These are phyloP conservation scores for Geranium rotundifolium DNA, from an alignment of 345 rosid genomes.

Conservation along the genomic window DNA sequence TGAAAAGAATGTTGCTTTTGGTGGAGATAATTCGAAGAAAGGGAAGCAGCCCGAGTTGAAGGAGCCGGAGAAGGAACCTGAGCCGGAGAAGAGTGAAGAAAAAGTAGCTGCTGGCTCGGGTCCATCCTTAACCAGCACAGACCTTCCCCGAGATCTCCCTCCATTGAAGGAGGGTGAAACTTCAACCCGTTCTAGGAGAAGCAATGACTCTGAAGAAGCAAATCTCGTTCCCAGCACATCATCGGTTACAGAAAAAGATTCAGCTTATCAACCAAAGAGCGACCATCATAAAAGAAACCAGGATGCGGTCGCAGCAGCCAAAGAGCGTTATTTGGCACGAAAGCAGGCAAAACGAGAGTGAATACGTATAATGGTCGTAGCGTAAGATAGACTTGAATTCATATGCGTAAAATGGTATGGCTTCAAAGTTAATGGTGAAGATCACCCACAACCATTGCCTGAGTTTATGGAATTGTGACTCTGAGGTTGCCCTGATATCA, in stretches of 20 bases:
- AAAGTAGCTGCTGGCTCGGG: conserved; percentile 13
- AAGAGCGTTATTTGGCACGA: conserved; percentile 65
- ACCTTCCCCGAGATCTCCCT: conserved; percentile 12
- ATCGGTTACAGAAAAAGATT: conserved; percentile 17
- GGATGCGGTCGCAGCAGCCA: conserved; percentile 68
- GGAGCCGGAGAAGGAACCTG: conserved; percentile 30
- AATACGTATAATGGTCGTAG: too few relatives aligned
- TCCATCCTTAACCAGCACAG: conserved; percentile 11
- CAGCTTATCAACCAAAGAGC: conserved; percentile 23
- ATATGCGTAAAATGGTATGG: too few relatives aligned
- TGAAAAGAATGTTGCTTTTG: conserved; percentile 74
- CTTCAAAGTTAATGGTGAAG: too few relatives aligned
- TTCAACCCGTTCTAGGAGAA: conserved; percentile 16
- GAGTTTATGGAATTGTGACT: too few relatives aligned
- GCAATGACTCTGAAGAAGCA: conserved; percentile 22
- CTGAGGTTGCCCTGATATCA: too few relatives aligned
- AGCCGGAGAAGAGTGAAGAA: conserved; percentile 27
- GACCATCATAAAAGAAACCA: conserved; percentile 56
- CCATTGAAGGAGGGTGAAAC: conserved; percentile 21
- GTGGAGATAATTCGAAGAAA: conserved; percentile 17
- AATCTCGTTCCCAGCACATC: conserved; percentile 14
- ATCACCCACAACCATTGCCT: too few relatives aligned
- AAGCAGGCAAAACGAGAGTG: conserved; percentile 53
- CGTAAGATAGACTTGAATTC: too few relatives aligned
- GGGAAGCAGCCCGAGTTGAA: background rate